Conservation (phyloP, 2,329 filamentous ascomycete genomes). For the Alternaria gansuensis region DNA sequence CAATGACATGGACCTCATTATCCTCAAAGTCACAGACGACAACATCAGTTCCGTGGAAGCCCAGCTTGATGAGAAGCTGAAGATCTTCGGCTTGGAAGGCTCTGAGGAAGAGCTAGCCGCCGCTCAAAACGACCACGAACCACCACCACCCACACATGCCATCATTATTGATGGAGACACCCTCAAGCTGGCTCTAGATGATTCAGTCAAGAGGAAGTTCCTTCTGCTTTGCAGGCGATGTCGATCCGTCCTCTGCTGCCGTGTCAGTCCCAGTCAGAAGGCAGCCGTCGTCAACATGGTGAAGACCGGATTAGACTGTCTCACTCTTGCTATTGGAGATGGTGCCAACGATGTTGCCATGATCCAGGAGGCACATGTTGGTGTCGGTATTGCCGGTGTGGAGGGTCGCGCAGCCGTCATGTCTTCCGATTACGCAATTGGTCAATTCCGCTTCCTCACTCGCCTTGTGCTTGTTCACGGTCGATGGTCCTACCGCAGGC, state of each 20-base stretch:
- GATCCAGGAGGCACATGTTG: constrained; percentile 90
- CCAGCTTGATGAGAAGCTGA: constrained; percentile 77
- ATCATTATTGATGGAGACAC: constrained; percentile 96
- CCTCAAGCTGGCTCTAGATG: constrained; percentile 84
- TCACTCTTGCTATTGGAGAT: constrained; percentile 91
- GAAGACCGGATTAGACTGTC: constrained; percentile 91
- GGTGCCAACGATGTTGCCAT: constrained; percentile 93
- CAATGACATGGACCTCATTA: constrained; percentile 96
- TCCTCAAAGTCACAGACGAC: constrained; percentile 85
- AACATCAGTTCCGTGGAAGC: constrained; percentile 69
- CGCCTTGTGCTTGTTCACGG: constrained; percentile 83
- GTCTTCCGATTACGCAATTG: constrained; percentile 87
- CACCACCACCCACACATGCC: constrained; percentile 87
- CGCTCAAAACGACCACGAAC: constrained; percentile 83
- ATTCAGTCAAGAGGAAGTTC: constrained; percentile 88
- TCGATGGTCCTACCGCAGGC: constrained; percentile 89
- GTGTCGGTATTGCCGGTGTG: constrained; percentile 86
- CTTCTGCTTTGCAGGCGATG: constrained; percentile 95
- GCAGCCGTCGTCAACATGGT: constrained; percentile 97
- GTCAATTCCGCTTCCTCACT: constrained; percentile 85
- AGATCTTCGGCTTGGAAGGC: constrained; percentile 79
- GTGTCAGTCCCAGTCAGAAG: constrained; percentile 96
- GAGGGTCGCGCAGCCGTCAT: constrained; percentile 87
- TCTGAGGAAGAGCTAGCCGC: constrained; percentile 82
- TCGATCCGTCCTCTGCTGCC: constrained; percentile 94